A percentile compares a stretch with the other conserved stretches of the same genome.
These are phyloP conservation scores for Geosmithia morbida DNA, from an alignment of 2,329 filamentous ascomycete genomes.

Conservation along the genomic window DNA sequence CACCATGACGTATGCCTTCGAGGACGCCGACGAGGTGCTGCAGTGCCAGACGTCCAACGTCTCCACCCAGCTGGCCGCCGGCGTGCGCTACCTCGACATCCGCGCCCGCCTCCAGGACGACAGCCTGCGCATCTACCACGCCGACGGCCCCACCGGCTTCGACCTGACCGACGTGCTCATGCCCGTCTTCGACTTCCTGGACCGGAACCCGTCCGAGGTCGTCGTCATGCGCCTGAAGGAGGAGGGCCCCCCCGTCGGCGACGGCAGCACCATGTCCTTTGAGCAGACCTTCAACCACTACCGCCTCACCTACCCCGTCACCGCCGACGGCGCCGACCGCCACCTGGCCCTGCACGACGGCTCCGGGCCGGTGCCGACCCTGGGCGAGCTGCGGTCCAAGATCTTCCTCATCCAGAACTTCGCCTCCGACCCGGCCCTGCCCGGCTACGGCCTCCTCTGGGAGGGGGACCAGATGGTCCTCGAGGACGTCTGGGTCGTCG, in stretches of 20 bases:
- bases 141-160: constrained; percentile 26
- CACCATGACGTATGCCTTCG: constrained; percentile 28
- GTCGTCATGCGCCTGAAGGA: constrained; percentile 35
- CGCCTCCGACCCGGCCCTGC: constrained; percentile 9
- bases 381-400: constrained; percentile 29
- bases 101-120: constrained; percentile 26
- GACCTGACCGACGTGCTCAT: constrained; percentile 25
- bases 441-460: constrained; percentile 28
- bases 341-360: constrained; percentile 20
- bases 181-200: constrained; percentile 29
- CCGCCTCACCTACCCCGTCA: constrained; percentile 17
- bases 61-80: constrained; percentile 25
- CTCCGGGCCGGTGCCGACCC: constrained; percentile 20
- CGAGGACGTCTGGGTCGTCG: constrained; percentile 31
- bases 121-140: constrained; percentile 32
- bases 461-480: constrained; percentile 26
- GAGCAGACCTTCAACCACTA: constrained; percentile 29
- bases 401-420: constrained; percentile 35
- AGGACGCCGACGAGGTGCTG: constrained; percentile 16
- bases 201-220: constrained; percentile 27
- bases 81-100: constrained; percentile 35
- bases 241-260: constrained; percentile 22
- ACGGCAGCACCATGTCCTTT: constrained; percentile 22
- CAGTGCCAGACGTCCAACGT: constrained; percentile 34
- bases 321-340: constrained; percentile 15